These are phyloP conservation scores for Mrakia gelida DNA, from an alignment of 768 basidiomycete species.

Conservation along the genomic window DNA sequence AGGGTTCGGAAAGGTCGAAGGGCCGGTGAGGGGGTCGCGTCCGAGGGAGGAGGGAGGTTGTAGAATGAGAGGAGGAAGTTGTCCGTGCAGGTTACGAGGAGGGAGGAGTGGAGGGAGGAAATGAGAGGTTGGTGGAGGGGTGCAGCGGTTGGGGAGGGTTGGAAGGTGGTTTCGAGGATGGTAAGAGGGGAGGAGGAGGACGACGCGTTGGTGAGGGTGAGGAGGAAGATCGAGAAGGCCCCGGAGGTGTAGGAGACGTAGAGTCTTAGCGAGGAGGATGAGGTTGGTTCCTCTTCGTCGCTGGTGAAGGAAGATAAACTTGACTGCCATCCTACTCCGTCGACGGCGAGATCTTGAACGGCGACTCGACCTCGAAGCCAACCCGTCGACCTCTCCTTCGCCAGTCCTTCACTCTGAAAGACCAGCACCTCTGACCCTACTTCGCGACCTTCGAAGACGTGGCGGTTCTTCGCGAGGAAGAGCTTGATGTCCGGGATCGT, in stretches of 20 bases:
- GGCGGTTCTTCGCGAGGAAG: background rate
- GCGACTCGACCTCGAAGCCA: background rate
- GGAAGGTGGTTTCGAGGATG: conserved; percentile 17
- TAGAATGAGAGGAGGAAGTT: conserved; percentile 27
- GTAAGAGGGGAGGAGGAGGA: background rate
- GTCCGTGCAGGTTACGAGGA: conserved; percentile 32
- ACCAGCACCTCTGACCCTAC: background rate
- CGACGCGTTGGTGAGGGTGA: background rate
- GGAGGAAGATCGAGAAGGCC: conserved; percentile 19
- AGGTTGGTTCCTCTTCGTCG: background rate
- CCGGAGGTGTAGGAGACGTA: conserved; percentile 27
- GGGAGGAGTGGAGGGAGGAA: conserved; percentile 19
- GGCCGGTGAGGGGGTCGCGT: background rate
- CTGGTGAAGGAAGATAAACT: background rate
- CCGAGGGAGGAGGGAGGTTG: background rate
- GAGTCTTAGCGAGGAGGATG: background rate
- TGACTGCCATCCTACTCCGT: conserved; percentile 6
- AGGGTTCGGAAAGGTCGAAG: conserved; percentile 18
- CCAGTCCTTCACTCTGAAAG: conserved; percentile 11
- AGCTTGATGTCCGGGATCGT: background rate
- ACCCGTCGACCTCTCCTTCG: background rate
- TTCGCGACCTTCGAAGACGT: background rate
- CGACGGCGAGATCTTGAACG: conserved; percentile 4
- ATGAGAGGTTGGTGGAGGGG: conserved; percentile 14
- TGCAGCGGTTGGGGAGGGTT: conserved; percentile 22